Evolutionary conservation across 345 rosid genomes (phyloP), one percentile per base, ranked within the genome.

Genomic region (Noccaea bulbosa): DNA sequence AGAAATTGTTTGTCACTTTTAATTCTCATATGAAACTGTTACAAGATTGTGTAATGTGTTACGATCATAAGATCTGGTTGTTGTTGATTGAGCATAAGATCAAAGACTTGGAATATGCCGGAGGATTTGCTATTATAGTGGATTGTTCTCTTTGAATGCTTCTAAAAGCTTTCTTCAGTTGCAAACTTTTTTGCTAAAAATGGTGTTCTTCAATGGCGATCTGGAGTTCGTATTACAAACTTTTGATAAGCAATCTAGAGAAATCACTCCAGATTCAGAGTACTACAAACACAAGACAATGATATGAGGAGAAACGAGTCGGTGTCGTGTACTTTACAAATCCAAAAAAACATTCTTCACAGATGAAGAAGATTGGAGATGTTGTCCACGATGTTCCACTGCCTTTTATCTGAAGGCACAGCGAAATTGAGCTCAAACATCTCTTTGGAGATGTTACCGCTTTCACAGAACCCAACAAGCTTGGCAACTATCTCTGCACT

Each of bases 341-440:
- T 46, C 0, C 30, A n/a, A 46, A 71, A 65, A 70, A 1, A 57
- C 7, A 45, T 6, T 45, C 57, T 69, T 88, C 81, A 94, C 20
- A 88, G 64, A 73, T 94, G 79, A 15, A 95, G 89, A 70, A 95
- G 86, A 70, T 88, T 87, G 55, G 98, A 88, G 67, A 95, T 86
- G 55, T 72, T 93, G 80, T 95, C 87, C 99, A 92, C 97, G 81
- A 83, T 86, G 41, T 83, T 80, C 99, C 99, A 92, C 1, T 93
- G 83, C 70, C 97, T 90, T 79, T 79, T 95, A 46, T 90, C 99
- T 0, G 88, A 57, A 45, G 99, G 98, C 39, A 88, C 74, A 0
- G 91, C 94, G 62, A 95, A 90, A 67, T 95, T 95, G 73, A 95
- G 99, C 79, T 95, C 98, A 72, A 95, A 95, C 99, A 95, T 95